These are phyloP conservation scores for Rhodotorula kratochvilovae DNA, from an alignment of 768 basidiomycete species.

Conservation along the genomic window DNA sequence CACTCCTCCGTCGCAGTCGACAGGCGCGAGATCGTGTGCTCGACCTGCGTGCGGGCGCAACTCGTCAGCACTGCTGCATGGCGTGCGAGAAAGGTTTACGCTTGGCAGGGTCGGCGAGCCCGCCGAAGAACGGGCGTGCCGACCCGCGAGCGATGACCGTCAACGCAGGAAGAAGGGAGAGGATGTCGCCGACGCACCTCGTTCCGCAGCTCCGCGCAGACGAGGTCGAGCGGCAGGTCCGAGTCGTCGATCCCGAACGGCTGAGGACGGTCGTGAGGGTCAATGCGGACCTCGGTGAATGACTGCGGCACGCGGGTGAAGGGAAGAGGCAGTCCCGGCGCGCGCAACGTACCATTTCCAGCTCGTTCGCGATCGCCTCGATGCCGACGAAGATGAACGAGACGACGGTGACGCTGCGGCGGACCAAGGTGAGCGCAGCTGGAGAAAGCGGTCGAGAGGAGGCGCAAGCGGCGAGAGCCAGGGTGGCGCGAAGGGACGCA, in stretches of 20 bases:
- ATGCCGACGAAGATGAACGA: conserved; percentile 91
- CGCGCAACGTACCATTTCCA: neutral
- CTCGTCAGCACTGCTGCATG: no score
- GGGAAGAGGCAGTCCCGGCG: neutral
- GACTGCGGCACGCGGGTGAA: no score
- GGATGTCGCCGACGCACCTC: conserved; percentile 23
- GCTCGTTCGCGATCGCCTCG: conserved; percentile 26
- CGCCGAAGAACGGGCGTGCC: neutral
- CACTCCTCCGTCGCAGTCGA: neutral
- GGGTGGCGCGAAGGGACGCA: neutral
- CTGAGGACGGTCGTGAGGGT: neutral
- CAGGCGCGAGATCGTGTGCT: conserved; percentile 27
- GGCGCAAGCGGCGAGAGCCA: no score
- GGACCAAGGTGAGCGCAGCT: no score
- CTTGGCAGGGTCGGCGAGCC: no score
- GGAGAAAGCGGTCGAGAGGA: no score
- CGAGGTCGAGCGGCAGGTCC: conserved; percentile 39
- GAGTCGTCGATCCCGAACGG: conserved; percentile 35
- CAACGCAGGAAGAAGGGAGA: no score
- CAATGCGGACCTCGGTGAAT: neutral
- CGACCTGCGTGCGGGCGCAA: conserved; percentile 9
- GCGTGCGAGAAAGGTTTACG: no score
- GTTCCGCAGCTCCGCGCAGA: conserved; percentile 39
- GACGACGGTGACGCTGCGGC: conserved; percentile 49
- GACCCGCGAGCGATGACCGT: neutral